Percentiles rank a stretch among this genome's conserved stretches.
Conservation (phyloP, 1,284 basidiomycete genomes). For the Hymenochaete sp. region DNA sequence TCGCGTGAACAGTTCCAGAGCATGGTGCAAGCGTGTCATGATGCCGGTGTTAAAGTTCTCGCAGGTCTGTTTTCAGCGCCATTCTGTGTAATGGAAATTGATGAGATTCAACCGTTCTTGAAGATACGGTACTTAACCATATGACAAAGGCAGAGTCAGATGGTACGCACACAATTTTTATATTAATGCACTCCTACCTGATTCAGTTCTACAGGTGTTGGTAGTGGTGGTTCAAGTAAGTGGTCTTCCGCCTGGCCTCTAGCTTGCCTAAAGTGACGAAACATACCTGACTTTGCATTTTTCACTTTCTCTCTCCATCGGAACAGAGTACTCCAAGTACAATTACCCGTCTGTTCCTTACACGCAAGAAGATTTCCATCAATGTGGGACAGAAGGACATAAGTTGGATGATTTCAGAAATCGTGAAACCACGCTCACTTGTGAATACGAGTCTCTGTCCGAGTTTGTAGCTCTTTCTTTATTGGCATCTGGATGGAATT, state of each 20-base stretch:
- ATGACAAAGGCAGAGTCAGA: conserved; percentile 39
- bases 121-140: conserved; percentile 59
- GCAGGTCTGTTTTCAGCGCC: conserved; percentile 33
- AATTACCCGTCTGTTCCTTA: conserved; percentile 22
- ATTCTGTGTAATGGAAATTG: conserved; percentile 18
- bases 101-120: neutral
- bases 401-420: conserved; percentile 48
- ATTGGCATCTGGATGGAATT: too few relatives aligned
- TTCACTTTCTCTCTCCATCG: too few relatives aligned
- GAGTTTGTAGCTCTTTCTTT: too few relatives aligned
- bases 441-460: conserved; percentile 47
- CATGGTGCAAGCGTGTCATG: conserved; percentile 51
- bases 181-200: too few relatives aligned
- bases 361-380: conserved; percentile 45
- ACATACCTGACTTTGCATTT: too few relatives aligned
- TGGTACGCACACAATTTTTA: conserved; percentile 3
- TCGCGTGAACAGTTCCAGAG: conserved; percentile 41
- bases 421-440: conserved; percentile 48
- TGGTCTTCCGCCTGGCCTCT: too few relatives aligned
- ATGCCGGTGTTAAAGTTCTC: conserved; percentile 52
- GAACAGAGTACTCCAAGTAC: conserved; percentile 47
- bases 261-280: too few relatives aligned
- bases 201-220: too few relatives aligned
- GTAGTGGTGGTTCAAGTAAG: too few relatives aligned
- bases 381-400: conserved; percentile 47